These are phyloP conservation scores for Orbilia javanica DNA, from an alignment of 2,329 filamentous ascomycete species.

Conservation along the genomic window DNA sequence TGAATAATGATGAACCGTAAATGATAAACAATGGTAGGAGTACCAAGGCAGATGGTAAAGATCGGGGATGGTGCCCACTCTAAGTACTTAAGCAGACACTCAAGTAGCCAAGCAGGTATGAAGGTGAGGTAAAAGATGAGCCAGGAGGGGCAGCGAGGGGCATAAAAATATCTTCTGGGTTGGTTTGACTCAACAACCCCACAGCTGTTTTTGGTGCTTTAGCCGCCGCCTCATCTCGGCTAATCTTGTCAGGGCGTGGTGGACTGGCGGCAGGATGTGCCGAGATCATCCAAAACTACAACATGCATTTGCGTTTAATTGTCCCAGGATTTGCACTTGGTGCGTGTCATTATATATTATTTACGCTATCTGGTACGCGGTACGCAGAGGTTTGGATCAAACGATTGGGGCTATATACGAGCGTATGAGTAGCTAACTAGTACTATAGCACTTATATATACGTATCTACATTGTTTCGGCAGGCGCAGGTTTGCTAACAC, in stretches of 20 bases:
- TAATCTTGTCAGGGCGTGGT: neutral
- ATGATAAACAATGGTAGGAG: neutral
- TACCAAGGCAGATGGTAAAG: too few relatives aligned
- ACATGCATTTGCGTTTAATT: too few relatives aligned
- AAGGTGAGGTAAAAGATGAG: neutral
- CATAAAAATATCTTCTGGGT: constrained; percentile 33
- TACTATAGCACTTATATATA: too few relatives aligned
- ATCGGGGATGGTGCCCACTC: too few relatives aligned
- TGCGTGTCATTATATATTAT: too few relatives aligned
- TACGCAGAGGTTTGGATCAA: too few relatives aligned
- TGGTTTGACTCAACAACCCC: constrained; percentile 42
- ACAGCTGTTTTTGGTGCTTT: constrained; percentile 6
- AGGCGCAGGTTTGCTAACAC: too few relatives aligned
- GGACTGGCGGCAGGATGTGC: neutral
- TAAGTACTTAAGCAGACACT: neutral
- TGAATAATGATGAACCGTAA: neutral
- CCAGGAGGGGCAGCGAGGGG: constrained; percentile 19
- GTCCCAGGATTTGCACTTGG: too few relatives aligned
- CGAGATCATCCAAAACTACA: neutral
- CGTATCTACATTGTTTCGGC: too few relatives aligned
- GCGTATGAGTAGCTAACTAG: too few relatives aligned
- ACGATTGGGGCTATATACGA: too few relatives aligned
- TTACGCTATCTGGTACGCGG: too few relatives aligned
- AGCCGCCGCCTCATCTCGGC: neutral
- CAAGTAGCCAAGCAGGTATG: neutral